Evolutionary conservation across 495 filamentous ascomycete species (phyloP), one percentile per base, ranked within the genome.

Genomic region (Penicillium coprophilum): DNA sequence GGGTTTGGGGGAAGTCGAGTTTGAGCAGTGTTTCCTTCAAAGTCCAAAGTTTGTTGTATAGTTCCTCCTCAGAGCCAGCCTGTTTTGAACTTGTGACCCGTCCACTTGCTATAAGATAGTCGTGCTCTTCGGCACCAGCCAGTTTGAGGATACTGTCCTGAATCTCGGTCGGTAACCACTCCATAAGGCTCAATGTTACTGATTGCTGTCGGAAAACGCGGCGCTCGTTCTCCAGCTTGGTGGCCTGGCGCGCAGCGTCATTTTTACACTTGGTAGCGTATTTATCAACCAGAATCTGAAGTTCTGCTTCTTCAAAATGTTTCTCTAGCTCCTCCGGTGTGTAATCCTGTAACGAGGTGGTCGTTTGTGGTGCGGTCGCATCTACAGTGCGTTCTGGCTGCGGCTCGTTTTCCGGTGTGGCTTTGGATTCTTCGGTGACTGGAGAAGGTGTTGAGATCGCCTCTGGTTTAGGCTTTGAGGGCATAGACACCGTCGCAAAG

Each of bases 401-500:
- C 50, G 69, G 65, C 28, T 80, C 77, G 53, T 71, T 74, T 47
- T 76, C 75, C 34, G 76, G 74, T 1, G 71, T 71, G 4, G 59
- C 59, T 56, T 70, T 78, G 1, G 78, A 68, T 23, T 72, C 71
- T 31, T 61, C 66, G 5, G 71, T 63, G 11, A 67, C 68, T 21
- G 67, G 56, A 6, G 70, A 60, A 10, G 66, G 65, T 20, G 71
- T 68, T 4, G 69, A 62, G 15, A 66, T 67, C 30, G 53, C 59
- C 31, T 69, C 66, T 32, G 63, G 53, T 55, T 79, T 79, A 12
- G 72, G 71, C 71, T 95, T 96, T 8, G 89, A 93, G 38, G 91
- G 88, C 47, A 90, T 79, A 12, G 93, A 97, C 13, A 89, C 92
- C 2, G 94, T 98, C 56, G 92, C 91, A 76, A 97, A 91, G 9